Percentiles rank a stretch among this genome's conserved stretches.
These are phyloP conservation scores for Barbatosphaeria neglecta DNA, from an alignment of 495 filamentous ascomycete species.

Conservation along the genomic window DNA sequence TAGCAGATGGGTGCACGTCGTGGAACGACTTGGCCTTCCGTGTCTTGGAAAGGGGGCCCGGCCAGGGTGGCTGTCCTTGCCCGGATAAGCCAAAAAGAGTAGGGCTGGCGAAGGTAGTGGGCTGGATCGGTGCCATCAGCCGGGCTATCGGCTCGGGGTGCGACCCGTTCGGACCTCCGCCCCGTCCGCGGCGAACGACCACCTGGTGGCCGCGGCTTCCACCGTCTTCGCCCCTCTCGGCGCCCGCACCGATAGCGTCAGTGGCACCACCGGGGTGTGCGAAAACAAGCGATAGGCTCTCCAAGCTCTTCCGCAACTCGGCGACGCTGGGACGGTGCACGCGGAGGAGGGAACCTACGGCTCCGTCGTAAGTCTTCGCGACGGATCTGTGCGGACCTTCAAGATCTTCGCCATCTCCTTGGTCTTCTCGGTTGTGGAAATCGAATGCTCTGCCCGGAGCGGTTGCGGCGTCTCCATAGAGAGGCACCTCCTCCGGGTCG, in stretches of 20 bases:
- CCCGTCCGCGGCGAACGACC: no score
- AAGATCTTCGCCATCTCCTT: not conserved
- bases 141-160: not conserved
- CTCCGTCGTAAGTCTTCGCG: not conserved
- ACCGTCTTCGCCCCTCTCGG: no score
- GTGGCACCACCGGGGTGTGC: no score
- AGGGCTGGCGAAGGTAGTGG: not conserved
- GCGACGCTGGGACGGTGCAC: not conserved
- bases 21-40: not conserved
- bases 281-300: no score
- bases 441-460: not conserved
- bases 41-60: no score
- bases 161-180: no score
- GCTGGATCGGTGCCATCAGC: conserved; percentile 1
- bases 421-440: no score
- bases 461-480: not conserved
- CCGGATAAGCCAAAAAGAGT: not conserved
- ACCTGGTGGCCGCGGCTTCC: no score
- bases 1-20: no score
- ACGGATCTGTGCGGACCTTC: not conserved
- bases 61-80: not conserved
- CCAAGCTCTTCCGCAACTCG: not conserved
- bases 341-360: not conserved
- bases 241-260: no score
- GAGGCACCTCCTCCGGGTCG: not conserved